phyloP scores from a whole-genome alignment of 2,329 filamentous ascomycete genomes.

The Trichophyton rubrum region DNA sequence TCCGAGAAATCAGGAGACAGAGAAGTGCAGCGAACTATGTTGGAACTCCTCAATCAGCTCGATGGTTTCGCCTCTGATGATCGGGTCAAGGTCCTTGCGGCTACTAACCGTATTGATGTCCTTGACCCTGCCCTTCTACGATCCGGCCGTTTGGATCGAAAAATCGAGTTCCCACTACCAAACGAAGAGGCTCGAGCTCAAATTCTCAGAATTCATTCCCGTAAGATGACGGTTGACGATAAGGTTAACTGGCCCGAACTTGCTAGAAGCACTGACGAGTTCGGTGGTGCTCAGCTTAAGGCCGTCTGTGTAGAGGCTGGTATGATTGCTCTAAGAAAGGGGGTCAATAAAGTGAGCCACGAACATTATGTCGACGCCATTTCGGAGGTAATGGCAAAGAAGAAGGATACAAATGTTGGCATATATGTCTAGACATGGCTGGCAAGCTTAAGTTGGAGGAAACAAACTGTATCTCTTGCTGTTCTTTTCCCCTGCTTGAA shows the following conservation, averaged over 20 bases:
- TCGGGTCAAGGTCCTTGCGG: constrained; percentile 88
- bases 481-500: neutral
- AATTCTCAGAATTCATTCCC: constrained; percentile 91
- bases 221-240: constrained; percentile 95
- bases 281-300: constrained; percentile 94
- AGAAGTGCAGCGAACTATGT: constrained; percentile 96
- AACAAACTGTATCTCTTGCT: neutral
- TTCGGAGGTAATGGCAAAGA: constrained; percentile 75
- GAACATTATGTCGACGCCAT: constrained; percentile 99
- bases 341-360: constrained; percentile 92
- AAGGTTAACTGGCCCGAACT: constrained; percentile 92
- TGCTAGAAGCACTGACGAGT: constrained; percentile 94
- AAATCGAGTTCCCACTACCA: constrained; percentile 95
- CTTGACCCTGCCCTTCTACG: constrained; percentile 82
- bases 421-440: constrained; percentile 28
- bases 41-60: constrained; percentile 95
- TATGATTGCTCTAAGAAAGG: constrained; percentile 93
- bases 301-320: constrained; percentile 97
- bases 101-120: constrained; percentile 89
- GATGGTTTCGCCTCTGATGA: constrained; percentile 97
- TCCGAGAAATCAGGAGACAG: constrained; percentile 95
- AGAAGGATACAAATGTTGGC: constrained; percentile 59
- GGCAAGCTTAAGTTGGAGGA: constrained; percentile 4
- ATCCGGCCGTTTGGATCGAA: constrained; percentile 83
- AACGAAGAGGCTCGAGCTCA: constrained; percentile 96